Percentiles rank a stretch among this genome's conserved stretches.
These are phyloP conservation scores for Russula sp. DNA, from an alignment of 768 basidiomycete species.

Conservation along the genomic window DNA sequence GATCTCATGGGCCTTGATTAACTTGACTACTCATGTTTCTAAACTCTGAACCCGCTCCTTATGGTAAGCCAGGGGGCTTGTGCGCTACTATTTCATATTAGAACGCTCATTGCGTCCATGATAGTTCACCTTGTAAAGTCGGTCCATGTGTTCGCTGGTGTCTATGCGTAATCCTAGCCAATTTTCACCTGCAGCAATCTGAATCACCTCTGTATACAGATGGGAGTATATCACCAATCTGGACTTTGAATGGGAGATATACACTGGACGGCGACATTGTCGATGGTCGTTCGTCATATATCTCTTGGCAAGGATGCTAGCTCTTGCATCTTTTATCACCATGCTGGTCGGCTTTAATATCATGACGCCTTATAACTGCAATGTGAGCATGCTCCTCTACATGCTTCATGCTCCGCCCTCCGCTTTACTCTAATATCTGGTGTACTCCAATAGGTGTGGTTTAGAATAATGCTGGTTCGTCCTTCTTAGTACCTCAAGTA, in stretches of 20 bases:
- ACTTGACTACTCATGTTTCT: neutral
- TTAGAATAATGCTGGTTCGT: neutral
- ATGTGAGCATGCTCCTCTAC: neutral
- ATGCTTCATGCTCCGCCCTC: neutral
- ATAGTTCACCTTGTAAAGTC: conserved; percentile 4
- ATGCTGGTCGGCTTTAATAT: conserved; percentile 7
- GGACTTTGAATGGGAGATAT: conserved; percentile 17
- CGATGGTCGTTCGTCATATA: conserved; percentile 16
- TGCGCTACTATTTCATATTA: neutral
- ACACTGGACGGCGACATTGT: conserved; percentile 10
- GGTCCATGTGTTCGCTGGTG: conserved; percentile 9
- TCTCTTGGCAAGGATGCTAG: conserved; percentile 3
- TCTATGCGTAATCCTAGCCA: conserved; percentile 1
- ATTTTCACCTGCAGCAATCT: neutral
- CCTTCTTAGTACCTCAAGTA: neutral
- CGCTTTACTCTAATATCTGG: neutral
- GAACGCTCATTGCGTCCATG: neutral
- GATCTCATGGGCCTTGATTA: neutral
- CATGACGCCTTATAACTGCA: neutral
- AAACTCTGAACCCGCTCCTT: conserved; percentile 1
- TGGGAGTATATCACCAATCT: conserved; percentile 17
- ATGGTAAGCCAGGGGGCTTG: neutral
- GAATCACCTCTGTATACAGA: neutral
- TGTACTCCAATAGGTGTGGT: neutral
- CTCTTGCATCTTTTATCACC: neutral